Evolutionary conservation across 371 early-diverging fungal species (phyloP), one percentile per base, ranked within the genome.

Genomic region (Pancytospora philotis): DNA sequence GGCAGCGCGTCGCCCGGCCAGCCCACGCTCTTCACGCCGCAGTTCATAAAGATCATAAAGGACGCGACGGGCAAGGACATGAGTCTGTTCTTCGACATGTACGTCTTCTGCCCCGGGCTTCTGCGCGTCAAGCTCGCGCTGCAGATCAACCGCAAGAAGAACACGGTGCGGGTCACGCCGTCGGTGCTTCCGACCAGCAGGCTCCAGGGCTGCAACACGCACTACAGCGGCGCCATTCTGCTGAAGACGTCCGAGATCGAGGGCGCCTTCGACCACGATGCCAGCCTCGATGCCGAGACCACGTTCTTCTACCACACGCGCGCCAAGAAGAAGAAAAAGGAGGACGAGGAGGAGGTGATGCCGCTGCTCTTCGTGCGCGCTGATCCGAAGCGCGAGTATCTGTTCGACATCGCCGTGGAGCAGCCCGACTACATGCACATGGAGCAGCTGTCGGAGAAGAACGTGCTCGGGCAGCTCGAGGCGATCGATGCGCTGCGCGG

Each of bases 351-450:
- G 30, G 78, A 76, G 35, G 53, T 45, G 10, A 65, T 71, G 59
- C 89, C 90, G 27, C 87, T 95, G 65, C 92, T 93, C 68, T 95
- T 93, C 91, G 88, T 97, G 76, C 85, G 94, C 13, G 78, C 93
- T 62, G 96, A 97, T 78, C 89, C 93, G 0, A 93, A 93, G 62
- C 84, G 88, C 68, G 91, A 91, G 70, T 91, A 92, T 93, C 76
- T 93, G 13, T 89, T 90, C 73, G 76, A 85, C 3, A 85, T 90
- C 63, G 83, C 84, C n/a, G 89, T 92, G 65, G 86, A 87, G 59
- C 95, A 93, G 79, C 86, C 89, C 0, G 92, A 89, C 69, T 90
- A 87, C 70, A 94, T 94, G 93, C 92, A 92, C 89, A 87, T 88
- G 8, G 88, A 90, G 16, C 92, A 92, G 75, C 81, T 94, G 53